Evolutionary conservation across 371 early-diverging fungal genomes (phyloP), one percentile per base, ranked within the genome.

Genomic region (Mucor ambiguus): DNA sequence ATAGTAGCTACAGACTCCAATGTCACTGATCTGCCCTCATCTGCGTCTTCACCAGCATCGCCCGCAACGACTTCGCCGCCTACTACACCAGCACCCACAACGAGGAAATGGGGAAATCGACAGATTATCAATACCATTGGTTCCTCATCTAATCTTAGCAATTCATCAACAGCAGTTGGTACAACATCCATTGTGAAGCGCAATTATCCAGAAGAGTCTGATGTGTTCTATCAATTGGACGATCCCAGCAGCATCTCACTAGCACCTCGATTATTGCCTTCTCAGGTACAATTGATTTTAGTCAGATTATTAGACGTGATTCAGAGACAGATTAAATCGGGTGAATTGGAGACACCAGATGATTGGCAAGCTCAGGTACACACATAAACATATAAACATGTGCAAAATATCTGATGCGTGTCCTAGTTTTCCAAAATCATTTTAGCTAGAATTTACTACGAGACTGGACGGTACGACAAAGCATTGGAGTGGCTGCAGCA

Each of bases 381-480:
- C 57, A 49, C 28, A 55, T 6, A 18, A n/a, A 16, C 5, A 44
- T 3, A 26, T 26, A 26, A 26, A 54, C 18, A 54, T 41, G 22
- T 44, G 44, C 44, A 44, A 44, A 44, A 20, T 43, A 9, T 2
- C 44, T 44, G 10, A 44, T 20, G 20, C 0, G 18, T 37, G 22
- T 28, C 12, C n/a, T 30, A 73, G 77, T 69, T 78, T 52, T 71
- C 74, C 37, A 75, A 74, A 62, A 74, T 83, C 38, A 64, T 81
- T 22, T 60, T 82, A 22, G 81, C 77, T n/a, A 69, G 79, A 56
- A 67, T 79, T 3, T 76, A 74, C 58, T 80, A 64, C 72, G 77
- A 76, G 43, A 71, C 64, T 4, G 78, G 76, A 20, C 35, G 60
- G 18, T 76, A 75, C 52, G 68, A 56, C 14, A 79, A 80, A 58